A percentile compares a stretch with the other conserved stretches of the same genome.
Evolutionary conservation across 2,329 filamentous ascomycete species (phyloP).

Genomic region (Xylariaceae sp.): DNA sequence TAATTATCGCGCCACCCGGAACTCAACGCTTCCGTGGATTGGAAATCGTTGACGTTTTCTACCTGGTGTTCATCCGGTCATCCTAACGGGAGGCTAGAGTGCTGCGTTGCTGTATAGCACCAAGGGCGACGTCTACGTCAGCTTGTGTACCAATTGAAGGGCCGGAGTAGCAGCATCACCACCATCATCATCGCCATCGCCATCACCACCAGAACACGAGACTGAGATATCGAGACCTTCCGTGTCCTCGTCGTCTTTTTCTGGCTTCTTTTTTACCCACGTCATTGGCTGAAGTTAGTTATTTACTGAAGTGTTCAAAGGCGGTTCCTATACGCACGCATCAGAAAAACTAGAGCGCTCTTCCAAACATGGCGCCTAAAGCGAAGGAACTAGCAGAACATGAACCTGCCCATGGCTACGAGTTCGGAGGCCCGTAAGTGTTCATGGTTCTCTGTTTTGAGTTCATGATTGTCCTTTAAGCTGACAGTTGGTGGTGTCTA

Average conservation of each 20-base stretch:
- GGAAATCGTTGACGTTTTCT: neutral
- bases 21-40: constrained; percentile 16
- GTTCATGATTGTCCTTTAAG: neutral
- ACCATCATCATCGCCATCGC: no score
- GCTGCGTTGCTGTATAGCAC: constrained; percentile 2
- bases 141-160: constrained; percentile 26
- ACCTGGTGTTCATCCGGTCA: constrained; percentile 32
- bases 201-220: constrained; percentile 19
- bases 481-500: constrained; percentile 8
- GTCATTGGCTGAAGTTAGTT: constrained; percentile 1
- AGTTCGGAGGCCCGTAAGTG: constrained; percentile 53
- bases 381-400: constrained; percentile 17
- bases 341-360: neutral
- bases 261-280: neutral
- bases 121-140: neutral
- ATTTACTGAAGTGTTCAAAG: no score
- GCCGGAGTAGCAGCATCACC: constrained; percentile 39
- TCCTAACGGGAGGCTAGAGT: constrained; percentile 29
- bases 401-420: constrained; percentile 37
- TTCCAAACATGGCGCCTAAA: constrained; percentile 46
- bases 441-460: neutral
- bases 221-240: neutral
- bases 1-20: constrained; percentile 26
- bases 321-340: constrained; percentile 3
- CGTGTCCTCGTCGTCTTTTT: no score